Conservation (phyloP, 2,329 filamentous ascomycete species). For the Botrytis paeoniae region DNA sequence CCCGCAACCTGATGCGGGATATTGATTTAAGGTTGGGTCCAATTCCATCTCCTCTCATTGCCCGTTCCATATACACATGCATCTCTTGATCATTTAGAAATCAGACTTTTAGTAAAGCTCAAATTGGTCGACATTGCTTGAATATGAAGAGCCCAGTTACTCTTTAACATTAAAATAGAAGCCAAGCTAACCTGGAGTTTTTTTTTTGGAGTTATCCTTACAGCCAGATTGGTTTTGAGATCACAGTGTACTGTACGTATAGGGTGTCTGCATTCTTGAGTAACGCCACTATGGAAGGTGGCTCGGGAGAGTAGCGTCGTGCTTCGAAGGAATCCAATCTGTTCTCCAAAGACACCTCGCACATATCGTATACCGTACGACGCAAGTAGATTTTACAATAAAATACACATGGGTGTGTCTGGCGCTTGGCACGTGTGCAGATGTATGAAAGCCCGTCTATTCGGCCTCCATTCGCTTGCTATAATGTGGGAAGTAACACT, state of each 20-base stretch:
- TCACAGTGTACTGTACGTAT: neutral
- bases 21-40: neutral
- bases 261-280: slow-evolving; percentile 10
- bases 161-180: neutral
- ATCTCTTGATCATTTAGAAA: neutral
- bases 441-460: neutral
- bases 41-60: neutral
- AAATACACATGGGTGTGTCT: slow-evolving; percentile 10
- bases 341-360: neutral
- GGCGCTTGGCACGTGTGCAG: slow-evolving; percentile 12
- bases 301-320: neutral
- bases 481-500: slow-evolving; percentile 14
- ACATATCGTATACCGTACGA: neutral
- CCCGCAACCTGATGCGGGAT: neutral
- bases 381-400: neutral
- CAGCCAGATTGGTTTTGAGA: neutral
- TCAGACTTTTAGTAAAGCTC: neutral
- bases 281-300: slow-evolving; percentile 7
- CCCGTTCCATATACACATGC: neutral
- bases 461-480: neutral
- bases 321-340: neutral
- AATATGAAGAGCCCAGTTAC: neutral
- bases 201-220: neutral
- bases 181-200: neutral
- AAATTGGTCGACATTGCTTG: neutral